A percentile compares a stretch with the other conserved stretches of the same genome.
Evolutionary conservation across 352 stramenopile genomes (phyloP).

Genomic region (Blastocystis sp.): DNA sequence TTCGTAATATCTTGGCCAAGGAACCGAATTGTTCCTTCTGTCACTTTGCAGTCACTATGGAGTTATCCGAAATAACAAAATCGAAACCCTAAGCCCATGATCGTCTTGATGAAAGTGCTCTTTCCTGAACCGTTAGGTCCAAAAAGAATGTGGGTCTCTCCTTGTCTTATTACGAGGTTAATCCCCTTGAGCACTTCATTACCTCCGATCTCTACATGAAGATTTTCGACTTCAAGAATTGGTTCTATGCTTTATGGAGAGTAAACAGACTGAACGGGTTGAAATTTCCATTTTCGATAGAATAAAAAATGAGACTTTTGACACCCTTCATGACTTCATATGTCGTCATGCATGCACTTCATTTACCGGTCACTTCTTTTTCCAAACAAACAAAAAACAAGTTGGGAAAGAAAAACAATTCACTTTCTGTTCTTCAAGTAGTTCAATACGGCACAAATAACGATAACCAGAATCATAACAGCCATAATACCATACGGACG

Average conservation of each 20-base stretch:
- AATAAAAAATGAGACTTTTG: too few relatives aligned
- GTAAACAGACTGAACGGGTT: neutral
- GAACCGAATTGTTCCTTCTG: slow-evolving; percentile 44
- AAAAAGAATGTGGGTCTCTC: slow-evolving; percentile 60
- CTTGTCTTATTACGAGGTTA: slow-evolving; percentile 1
- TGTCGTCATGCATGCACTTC: neutral
- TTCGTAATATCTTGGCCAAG: slow-evolving; percentile 43
- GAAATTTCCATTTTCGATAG: neutral
- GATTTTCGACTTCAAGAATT: slow-evolving; percentile 24
- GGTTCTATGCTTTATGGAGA: neutral
- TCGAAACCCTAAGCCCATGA: slow-evolving; percentile 41
- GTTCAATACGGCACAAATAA: slow-evolving; percentile 81
- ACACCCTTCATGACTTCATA: too few relatives aligned
- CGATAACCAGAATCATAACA: slow-evolving; percentile 85
- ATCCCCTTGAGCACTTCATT: slow-evolving; percentile 55
- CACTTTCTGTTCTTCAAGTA: neutral
- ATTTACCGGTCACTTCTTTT: neutral
- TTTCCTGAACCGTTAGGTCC: slow-evolving; percentile 61
- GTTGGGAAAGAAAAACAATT: neutral
- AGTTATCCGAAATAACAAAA: neutral
- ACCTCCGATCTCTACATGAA: slow-evolving; percentile 42
- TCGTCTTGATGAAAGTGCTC: slow-evolving; percentile 61
- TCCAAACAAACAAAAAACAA: neutral
- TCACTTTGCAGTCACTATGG: slow-evolving; percentile 55
- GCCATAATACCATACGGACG: slow-evolving; percentile 84